Base-by-base conservation (phyloP, 2,329 filamentous ascomycete species). In the Xylariaceae sp. region DNA sequence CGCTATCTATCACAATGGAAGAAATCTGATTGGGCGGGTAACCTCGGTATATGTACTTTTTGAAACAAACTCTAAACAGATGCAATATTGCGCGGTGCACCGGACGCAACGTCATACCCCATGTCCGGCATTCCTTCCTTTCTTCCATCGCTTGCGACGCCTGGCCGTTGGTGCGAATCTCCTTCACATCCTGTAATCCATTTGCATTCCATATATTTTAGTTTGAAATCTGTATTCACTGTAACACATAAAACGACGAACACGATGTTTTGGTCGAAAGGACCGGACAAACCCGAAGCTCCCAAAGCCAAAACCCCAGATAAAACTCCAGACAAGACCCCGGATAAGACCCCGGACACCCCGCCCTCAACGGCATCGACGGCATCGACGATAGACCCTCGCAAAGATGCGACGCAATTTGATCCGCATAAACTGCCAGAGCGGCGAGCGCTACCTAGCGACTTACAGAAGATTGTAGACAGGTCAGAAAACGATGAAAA, bases 401-500 rank as follows among this genome's bases (percentile, higher is more conserved):
- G 58, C 52, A 70, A 67, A 29, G 66, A 71, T 67, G 67, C 64
- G 52, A 64, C 72, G n/a, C 57, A 68, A 3, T 77, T 79, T 65
- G 75, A 81, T 52, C 74, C 77, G 9, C 64, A 75, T 55, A 80
- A 78, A 65, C 78, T 82, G 16, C 80, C 81, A 1, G 67, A 74
- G 4, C 70, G 73, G 32, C 75, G 79, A 61, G 80, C 83, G 71
- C 79, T 88, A 12, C 81, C 84, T 1, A 73, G 74, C 46, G 73
- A 70, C n/a, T 70, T 87, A 48, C 84, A 87, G 66, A 81, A 77
- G 46, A 80, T 87, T 37, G 71, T 87, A 20, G 82, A 87, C 61
- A 78, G 80, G 63, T 73, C 78, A 2, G 83, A 86, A 54, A 77
- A 77, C 44, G 81, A 96, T 9, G 89, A 91, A 29, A 87, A 85